Percentiles rank a stretch among this genome's conserved stretches.
These are phyloP conservation scores for Cladophialophora psammophila DNA, from an alignment of 2,329 filamentous ascomycete species.

Conservation along the genomic window DNA sequence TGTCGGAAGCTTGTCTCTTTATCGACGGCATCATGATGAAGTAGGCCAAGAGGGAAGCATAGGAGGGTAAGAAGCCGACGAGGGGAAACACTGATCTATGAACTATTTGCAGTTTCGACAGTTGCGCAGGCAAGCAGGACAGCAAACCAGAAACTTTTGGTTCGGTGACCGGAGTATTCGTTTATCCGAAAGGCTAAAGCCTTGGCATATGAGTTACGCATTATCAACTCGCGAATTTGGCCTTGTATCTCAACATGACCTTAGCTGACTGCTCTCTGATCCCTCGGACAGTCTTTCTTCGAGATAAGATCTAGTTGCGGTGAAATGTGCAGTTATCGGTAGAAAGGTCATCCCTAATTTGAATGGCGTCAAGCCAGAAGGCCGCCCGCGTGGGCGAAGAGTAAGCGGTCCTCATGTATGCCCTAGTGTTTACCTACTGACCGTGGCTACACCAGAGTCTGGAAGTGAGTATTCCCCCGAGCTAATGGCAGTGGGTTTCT, in stretches of 20 bases:
- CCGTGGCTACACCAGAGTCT: conserved; percentile 67
- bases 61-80: conserved; percentile 14
- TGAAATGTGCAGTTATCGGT: conserved; percentile 22
- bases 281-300: background rate
- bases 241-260: background rate
- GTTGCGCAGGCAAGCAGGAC: conserved; percentile 30
- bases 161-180: conserved; percentile 10
- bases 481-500: conserved; percentile 13
- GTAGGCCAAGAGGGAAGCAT: conserved; percentile 2
- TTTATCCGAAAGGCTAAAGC: background rate
- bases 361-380: conserved; percentile 58
- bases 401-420: conserved; percentile 57
- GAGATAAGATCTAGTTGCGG: background rate
- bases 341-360: background rate
- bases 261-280: background rate
- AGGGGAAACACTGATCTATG: conserved; percentile 24
- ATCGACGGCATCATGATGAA: conserved; percentile 76
- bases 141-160: conserved; percentile 34
- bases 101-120: conserved; percentile 33
- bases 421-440: background rate
- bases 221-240: background rate
- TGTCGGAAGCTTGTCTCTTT: conserved; percentile 88
- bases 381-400: conserved; percentile 76
- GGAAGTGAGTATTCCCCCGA: conserved; percentile 75
- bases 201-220: conserved; percentile 9